Conservation (phyloP, 2,329 filamentous ascomycete species). For the Cordyceps cicadae region DNA sequence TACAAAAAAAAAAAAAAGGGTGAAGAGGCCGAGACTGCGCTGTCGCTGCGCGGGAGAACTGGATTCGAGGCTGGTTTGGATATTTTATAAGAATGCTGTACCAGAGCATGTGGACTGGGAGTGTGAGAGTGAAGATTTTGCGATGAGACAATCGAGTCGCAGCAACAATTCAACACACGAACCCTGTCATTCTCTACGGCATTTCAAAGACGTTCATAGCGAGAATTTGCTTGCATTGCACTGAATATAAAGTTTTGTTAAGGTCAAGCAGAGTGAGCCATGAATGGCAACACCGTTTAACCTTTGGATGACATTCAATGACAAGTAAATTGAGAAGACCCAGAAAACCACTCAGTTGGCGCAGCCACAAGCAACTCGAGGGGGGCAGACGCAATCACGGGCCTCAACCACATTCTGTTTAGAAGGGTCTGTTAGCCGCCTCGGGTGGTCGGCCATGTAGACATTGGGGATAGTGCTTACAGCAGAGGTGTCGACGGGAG, state of each 20-base stretch:
- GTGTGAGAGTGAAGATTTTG: too few species aligned
- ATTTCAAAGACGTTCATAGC: too few species aligned
- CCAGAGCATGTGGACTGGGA: too few species aligned
- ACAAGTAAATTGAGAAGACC: neutral
- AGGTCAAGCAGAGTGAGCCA: neutral
- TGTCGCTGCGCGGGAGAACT: too few species aligned
- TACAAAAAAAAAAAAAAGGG: too few species aligned
- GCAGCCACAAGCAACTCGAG: conserved; percentile 1
- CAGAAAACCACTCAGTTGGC: neutral
- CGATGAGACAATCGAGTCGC: too few species aligned
- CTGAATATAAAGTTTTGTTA: neutral
- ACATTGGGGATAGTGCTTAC: neutral
- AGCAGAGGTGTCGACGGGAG: neutral
- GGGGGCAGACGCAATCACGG: conserved; percentile 2
- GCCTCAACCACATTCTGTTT: neutral
- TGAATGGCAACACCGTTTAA: neutral
- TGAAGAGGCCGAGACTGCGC: too few species aligned
- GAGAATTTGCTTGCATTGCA: too few species aligned
- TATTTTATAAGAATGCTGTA: too few species aligned
- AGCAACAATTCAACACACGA: too few species aligned
- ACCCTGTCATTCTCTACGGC: too few species aligned
- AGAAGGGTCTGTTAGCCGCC: neutral
- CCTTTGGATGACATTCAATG: neutral
- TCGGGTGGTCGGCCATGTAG: neutral
- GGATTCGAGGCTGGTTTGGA: too few species aligned